Percentiles rank a stretch among this genome's conserved stretches.
Evolutionary conservation across 2,329 filamentous ascomycete genomes (phyloP).

Genomic region (Cladosporium sp.): DNA sequence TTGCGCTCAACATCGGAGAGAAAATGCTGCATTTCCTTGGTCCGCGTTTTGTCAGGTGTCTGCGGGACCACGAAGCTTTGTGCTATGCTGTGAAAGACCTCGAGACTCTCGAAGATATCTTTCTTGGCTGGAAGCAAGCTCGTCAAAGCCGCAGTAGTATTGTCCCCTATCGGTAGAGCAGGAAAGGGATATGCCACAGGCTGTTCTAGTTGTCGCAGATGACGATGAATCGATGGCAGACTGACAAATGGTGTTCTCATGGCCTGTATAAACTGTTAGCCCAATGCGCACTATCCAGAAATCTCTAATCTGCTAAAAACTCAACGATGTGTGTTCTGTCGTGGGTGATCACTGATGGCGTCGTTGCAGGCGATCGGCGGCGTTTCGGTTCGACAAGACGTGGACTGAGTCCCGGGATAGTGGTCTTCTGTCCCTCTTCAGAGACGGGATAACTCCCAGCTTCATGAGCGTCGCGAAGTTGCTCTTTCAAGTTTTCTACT

Average conservation of each 20-base stretch:
- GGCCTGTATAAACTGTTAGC: conserved; percentile 36
- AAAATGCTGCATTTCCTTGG: conserved; percentile 43
- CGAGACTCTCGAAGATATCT: conserved; percentile 37
- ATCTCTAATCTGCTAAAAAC: conserved; percentile 43
- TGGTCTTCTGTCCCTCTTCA: conserved; percentile 23
- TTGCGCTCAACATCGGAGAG: conserved; percentile 39
- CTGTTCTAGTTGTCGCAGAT: not conserved
- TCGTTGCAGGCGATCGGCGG: not conserved
- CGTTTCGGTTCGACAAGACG: conserved; percentile 27
- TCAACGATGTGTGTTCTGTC: conserved; percentile 31
- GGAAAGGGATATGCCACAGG: conserved; percentile 38
- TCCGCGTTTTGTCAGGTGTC: conserved; percentile 39
- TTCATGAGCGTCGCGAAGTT: conserved; percentile 31
- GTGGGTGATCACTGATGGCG: too few relatives aligned
- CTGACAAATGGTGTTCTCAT: too few relatives aligned
- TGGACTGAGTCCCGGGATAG: conserved; percentile 29
- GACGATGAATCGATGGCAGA: conserved; percentile 12
- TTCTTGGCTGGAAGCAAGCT: conserved; percentile 32
- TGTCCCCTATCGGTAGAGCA: conserved; percentile 35
- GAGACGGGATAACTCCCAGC: conserved; percentile 18
- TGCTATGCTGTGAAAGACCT: conserved; percentile 37
- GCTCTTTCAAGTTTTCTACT: conserved; percentile 42
- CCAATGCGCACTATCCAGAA: conserved; percentile 43
- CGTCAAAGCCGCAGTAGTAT: conserved; percentile 22
- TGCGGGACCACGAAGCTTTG: conserved; percentile 39